Base-by-base conservation (phyloP, 129 eudicot genomes). In the Heracleum sosnowskyi region DNA sequence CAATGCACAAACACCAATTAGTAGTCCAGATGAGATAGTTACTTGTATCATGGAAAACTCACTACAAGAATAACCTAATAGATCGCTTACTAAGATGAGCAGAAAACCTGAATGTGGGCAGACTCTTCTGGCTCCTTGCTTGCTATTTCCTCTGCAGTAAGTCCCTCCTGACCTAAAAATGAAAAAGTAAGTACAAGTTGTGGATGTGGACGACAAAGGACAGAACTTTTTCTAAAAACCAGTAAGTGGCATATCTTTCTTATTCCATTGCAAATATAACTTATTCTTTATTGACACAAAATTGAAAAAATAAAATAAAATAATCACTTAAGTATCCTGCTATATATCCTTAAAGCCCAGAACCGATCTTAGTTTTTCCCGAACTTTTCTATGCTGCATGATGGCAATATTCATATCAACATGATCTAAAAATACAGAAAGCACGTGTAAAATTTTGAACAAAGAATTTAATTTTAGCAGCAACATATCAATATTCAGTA, bases 71-170 rank as follows among this genome's bases (percentile, higher is more conserved):
- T 62, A 28, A 24, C 26, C 26, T 62, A 12, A 28, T 62, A 26
- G 28, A 53, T 53, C 2, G 6, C 28, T 53, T 22, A 20, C 0
- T 1, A 53, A 20, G 8, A 53, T 20, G 28, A 53, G 64, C 64
- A 29, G 51, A 72, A 44, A 36, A 95, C 99, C 97, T 92, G 99
- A 86, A 95, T 84, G 49, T 62, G 84, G 22, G 86, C 86, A 22
- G 91, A 76, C 85, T 95, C 97, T 83, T 95, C 99, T 55, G 97
- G 99, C 81, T 92, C 87, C 82, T 83, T 87, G 78, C 91, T 88
- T 57, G 90, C 86, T 63, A 88, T 88, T 83, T 95, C 99, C 76
- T 95, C 99, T 7, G 89, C 85, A 34, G 99, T 95, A 81, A 95
- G 81, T 74, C 97, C 99, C 79, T 88, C 97, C 99, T 95, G 88